Conservation (phyloP, 768 basidiomycete species). For the Dendrothele bispora region DNA sequence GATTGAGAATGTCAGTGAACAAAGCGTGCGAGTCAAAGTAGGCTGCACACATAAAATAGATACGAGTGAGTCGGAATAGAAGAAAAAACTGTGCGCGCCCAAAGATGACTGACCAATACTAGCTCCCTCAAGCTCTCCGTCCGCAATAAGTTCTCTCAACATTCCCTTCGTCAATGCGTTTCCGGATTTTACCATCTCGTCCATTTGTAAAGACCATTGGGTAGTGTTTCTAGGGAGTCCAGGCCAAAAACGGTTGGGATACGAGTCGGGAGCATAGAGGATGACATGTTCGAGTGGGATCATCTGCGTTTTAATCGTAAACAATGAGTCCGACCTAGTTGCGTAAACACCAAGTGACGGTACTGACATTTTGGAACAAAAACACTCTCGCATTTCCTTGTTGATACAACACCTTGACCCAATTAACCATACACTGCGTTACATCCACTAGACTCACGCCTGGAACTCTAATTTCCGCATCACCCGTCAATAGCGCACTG, state of each 20-base stretch:
- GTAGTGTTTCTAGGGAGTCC: too few species aligned
- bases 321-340: too few species aligned
- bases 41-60: too few species aligned
- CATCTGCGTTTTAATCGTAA: slow-evolving; percentile 46
- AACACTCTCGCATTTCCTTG: slow-evolving; percentile 67
- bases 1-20: slow-evolving; percentile 38
- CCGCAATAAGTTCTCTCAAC: slow-evolving; percentile 31
- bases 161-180: slow-evolving; percentile 35
- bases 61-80: too few species aligned
- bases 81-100: too few species aligned
- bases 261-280: slow-evolving; percentile 47
- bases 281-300: slow-evolving; percentile 52
- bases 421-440: slow-evolving; percentile 56
- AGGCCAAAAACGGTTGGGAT: slow-evolving; percentile 54
- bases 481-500: slow-evolving; percentile 53
- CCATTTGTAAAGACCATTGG: slow-evolving; percentile 40
- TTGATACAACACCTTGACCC: slow-evolving; percentile 55
- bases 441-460: slow-evolving; percentile 59
- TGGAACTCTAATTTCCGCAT: slow-evolving; percentile 16
- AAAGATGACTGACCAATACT: slow-evolving; percentile 38
- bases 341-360: too few species aligned
- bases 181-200: slow-evolving; percentile 32
- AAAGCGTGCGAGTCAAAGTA: slow-evolving; percentile 44
- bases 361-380: slow-evolving; percentile 64
- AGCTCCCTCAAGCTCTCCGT: slow-evolving; percentile 35